These are phyloP conservation scores for Backusella macrospora DNA, from an alignment of 192 early-diverging fungal genomes.

Conservation along the genomic window DNA sequence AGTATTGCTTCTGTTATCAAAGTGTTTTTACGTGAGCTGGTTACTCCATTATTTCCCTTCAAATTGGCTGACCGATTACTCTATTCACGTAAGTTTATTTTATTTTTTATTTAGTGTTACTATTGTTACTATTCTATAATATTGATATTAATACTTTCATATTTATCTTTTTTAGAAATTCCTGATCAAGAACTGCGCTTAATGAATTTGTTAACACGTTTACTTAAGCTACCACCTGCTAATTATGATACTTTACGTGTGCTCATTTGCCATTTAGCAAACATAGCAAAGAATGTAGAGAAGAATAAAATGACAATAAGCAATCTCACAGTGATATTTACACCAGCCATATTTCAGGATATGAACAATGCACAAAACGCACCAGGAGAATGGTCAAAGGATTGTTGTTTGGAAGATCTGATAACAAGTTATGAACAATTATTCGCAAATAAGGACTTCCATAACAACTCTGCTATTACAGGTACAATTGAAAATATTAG, in stretches of 20 bases:
- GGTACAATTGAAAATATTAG: conserved; percentile 25
- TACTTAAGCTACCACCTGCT: conserved; percentile 48
- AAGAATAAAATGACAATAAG: conserved; percentile 67
- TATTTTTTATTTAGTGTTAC: neutral
- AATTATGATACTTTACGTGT: conserved; percentile 60
- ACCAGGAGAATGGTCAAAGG: conserved; percentile 42
- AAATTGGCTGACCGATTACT: conserved; percentile 51
- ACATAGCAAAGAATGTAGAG: conserved; percentile 47
- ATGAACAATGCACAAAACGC: conserved; percentile 44
- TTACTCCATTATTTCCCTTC: conserved; percentile 63
- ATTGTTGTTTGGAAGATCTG: conserved; percentile 43
- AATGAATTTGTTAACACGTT: conserved; percentile 42
- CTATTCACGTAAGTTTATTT: conserved; percentile 45
- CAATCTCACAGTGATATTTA: conserved; percentile 66
- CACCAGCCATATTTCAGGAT: conserved; percentile 65
- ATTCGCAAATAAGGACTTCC: conserved; percentile 36
- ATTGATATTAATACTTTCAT: neutral
- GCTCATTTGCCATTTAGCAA: conserved; percentile 57
- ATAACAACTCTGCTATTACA: conserved; percentile 30
- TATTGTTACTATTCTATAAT: neutral
- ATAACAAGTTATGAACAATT: conserved; percentile 32
- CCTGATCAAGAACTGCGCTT: conserved; percentile 46
- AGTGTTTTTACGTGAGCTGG: conserved; percentile 66
- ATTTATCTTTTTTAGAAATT: conserved; percentile 39
- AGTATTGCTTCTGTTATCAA: conserved; percentile 66